phyloP scores from a whole-genome alignment of 2,329 filamentous ascomycete species.

The Phialophora chinensis region DNA sequence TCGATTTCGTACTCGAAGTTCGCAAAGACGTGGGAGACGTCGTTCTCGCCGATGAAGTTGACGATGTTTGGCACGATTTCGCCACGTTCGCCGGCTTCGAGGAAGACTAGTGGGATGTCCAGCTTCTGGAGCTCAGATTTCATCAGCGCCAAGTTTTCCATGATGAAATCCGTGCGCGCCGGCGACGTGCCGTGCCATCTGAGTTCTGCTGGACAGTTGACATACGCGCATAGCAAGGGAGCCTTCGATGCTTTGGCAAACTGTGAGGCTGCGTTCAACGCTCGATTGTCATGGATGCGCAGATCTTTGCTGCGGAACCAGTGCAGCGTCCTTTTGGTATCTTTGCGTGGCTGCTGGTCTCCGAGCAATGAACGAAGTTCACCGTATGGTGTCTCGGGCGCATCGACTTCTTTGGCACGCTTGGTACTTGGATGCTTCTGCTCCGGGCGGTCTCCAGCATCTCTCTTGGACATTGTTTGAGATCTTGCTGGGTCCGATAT shows the following conservation, averaged over 20 bases:
- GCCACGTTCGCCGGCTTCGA: conserved; percentile 51
- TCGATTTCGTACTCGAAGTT: conserved; percentile 57
- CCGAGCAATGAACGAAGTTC: conserved; percentile 50
- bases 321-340: conserved; percentile 53
- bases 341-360: conserved; percentile 47
- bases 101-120: conserved; percentile 57
- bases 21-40: conserved; percentile 55
- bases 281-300: conserved; percentile 58
- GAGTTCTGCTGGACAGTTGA: conserved; percentile 56
- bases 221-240: conserved; percentile 54
- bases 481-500: neutral
- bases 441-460: conserved; percentile 40
- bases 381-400: conserved; percentile 50
- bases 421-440: conserved; percentile 55
- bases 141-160: conserved; percentile 52
- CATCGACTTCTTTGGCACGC: conserved; percentile 57
- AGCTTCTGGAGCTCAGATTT: conserved; percentile 54
- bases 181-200: conserved; percentile 59
- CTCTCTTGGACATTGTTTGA: conserved; percentile 42
- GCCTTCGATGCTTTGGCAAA: conserved; percentile 53
- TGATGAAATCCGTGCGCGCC: conserved; percentile 57
- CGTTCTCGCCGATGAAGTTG: conserved; percentile 53
- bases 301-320: conserved; percentile 61
- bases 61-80: conserved; percentile 51
- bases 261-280: conserved; percentile 53